Percentiles rank a stretch among this genome's conserved stretches.
These are phyloP conservation scores for Pythium biforme DNA, from an alignment of 352 stramenopile genomes.

Conservation along the genomic window DNA sequence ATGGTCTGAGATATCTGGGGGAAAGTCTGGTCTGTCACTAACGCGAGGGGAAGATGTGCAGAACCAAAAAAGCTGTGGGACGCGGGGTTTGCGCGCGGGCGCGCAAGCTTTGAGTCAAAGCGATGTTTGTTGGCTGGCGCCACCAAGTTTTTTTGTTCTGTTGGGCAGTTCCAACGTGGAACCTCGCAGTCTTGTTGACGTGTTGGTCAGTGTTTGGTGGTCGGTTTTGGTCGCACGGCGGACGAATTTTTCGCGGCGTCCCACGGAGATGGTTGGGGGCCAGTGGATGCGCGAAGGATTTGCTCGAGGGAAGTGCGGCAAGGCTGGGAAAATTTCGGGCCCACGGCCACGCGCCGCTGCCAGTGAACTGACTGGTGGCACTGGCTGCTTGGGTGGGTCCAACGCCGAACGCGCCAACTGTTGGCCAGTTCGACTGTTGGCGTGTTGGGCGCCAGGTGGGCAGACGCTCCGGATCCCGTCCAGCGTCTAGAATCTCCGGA, in stretches of 20 bases:
- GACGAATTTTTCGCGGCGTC: slow-evolving; percentile 3
- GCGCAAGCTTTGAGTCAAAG: too few species aligned
- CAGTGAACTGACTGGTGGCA: not conserved
- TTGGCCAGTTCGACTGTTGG: not conserved
- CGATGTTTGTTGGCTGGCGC: too few species aligned
- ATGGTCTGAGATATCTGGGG: too few species aligned
- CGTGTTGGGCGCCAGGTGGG: not conserved
- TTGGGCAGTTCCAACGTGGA: too few species aligned
- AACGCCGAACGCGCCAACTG: not conserved
- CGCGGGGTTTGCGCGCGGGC: too few species aligned
- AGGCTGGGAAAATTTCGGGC: slow-evolving; percentile 1
- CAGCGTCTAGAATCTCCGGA: not conserved
- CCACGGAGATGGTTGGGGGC: not conserved
- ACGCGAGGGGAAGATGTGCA: too few species aligned
- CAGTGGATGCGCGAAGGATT: not conserved
- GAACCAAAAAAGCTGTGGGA: too few species aligned
- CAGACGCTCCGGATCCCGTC: not conserved
- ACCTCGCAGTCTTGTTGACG: too few species aligned
- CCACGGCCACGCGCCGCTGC: not conserved
- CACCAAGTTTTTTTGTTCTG: too few species aligned
- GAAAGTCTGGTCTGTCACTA: too few species aligned
- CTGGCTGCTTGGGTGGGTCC: not conserved
- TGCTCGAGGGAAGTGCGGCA: not conserved
- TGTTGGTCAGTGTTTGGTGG: too few species aligned
- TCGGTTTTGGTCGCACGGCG: not conserved